Conservation (phyloP, 495 filamentous ascomycete genomes). For the Penicillium robsamsonii region DNA sequence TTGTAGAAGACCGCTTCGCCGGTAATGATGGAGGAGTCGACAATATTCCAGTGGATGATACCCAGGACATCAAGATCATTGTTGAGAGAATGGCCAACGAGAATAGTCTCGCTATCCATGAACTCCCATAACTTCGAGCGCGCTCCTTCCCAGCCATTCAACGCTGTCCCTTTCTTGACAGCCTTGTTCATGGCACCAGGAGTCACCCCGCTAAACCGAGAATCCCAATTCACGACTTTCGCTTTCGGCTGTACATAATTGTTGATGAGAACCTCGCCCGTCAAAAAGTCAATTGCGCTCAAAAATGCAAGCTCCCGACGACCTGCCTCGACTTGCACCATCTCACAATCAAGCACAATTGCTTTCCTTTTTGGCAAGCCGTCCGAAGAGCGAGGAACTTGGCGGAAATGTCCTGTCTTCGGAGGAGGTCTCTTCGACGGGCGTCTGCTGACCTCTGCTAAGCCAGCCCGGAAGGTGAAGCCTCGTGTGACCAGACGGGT, state of each 20-base stretch:
- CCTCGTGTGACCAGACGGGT: slow-evolving; percentile 7
- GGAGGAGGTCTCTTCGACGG: neutral
- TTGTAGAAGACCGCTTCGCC: slow-evolving; percentile 22
- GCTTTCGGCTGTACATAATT: slow-evolving; percentile 36
- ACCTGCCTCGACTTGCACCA: slow-evolving; percentile 23
- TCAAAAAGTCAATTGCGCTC: slow-evolving; percentile 46
- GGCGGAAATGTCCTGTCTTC: slow-evolving; percentile 5
- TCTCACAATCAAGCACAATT: slow-evolving; percentile 37
- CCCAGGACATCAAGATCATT: slow-evolving; percentile 44
- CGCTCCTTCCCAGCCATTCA: slow-evolving; percentile 41
- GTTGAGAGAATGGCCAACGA: slow-evolving; percentile 47
- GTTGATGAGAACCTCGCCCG: slow-evolving; percentile 47
- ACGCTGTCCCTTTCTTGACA: slow-evolving; percentile 27
- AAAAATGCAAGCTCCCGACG: slow-evolving; percentile 24
- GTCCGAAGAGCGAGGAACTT: neutral
- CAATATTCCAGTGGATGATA: slow-evolving; percentile 39
- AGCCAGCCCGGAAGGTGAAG: neutral
- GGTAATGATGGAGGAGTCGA: slow-evolving; percentile 39
- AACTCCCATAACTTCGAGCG: slow-evolving; percentile 37
- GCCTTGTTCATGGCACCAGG: slow-evolving; percentile 28
- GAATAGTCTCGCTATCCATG: slow-evolving; percentile 42
- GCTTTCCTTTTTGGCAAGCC: slow-evolving; percentile 12
- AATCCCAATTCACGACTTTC: slow-evolving; percentile 36
- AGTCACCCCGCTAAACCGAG: slow-evolving; percentile 38
- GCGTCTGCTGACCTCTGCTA: neutral